phyloP scores from a whole-genome alignment of 768 basidiomycete species.

The Macrolepiota dolichaula region DNA sequence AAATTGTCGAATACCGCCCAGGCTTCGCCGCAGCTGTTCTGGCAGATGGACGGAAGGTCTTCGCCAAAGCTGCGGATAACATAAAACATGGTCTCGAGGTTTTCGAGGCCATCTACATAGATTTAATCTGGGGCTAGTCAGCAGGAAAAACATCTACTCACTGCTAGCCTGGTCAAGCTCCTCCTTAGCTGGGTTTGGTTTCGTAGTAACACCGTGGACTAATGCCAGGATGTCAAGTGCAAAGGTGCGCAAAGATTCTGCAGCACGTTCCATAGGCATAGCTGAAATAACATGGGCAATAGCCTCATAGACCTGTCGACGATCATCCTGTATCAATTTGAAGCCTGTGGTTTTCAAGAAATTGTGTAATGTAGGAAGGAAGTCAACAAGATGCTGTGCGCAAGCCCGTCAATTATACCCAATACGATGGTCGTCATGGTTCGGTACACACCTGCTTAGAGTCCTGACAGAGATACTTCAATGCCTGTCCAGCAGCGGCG shows the following conservation, averaged over 20 bases:
- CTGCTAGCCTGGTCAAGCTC: slow-evolving; percentile 67
- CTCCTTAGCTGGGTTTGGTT: slow-evolving; percentile 57
- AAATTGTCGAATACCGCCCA: slow-evolving; percentile 85
- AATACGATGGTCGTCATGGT: background rate
- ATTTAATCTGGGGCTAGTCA: background rate
- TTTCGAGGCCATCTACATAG: slow-evolving; percentile 76
- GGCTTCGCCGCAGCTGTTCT: slow-evolving; percentile 71
- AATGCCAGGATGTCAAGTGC: slow-evolving; percentile 78
- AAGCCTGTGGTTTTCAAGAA: slow-evolving; percentile 80
- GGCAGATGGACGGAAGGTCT: slow-evolving; percentile 77
- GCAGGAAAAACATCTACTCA: slow-evolving; percentile 36
- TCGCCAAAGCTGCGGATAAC: slow-evolving; percentile 82
- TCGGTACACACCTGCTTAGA: slow-evolving; percentile 69
- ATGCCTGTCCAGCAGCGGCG: slow-evolving; percentile 92
- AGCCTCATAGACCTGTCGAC: slow-evolving; percentile 90
- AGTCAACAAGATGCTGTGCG: slow-evolving; percentile 81
- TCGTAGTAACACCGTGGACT: slow-evolving; percentile 61
- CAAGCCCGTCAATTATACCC: slow-evolving; percentile 1
- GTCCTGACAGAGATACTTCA: slow-evolving; percentile 96
- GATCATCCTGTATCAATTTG: slow-evolving; percentile 83
- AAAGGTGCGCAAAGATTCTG: slow-evolving; percentile 83
- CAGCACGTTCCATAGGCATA: slow-evolving; percentile 88
- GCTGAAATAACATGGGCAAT: slow-evolving; percentile 93
- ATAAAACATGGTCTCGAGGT: slow-evolving; percentile 87
- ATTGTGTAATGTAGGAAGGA: slow-evolving; percentile 85